These are phyloP conservation scores for Plicaturopsis crispa DNA, from an alignment of 768 basidiomycete genomes.

Conservation along the genomic window DNA sequence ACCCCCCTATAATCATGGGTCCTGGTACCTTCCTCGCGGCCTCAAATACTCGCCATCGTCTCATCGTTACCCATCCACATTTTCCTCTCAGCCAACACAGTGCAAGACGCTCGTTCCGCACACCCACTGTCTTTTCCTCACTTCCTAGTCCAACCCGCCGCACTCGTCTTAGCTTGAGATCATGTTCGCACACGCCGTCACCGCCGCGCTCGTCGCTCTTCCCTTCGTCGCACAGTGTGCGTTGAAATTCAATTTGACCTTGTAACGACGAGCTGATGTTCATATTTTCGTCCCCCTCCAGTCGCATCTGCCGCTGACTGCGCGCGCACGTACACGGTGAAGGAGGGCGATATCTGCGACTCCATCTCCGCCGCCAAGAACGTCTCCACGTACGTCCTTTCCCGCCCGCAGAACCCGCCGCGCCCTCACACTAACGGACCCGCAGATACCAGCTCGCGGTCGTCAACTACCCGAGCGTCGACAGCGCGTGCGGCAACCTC, in stretches of 20 bases:
- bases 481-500: conserved; percentile 54
- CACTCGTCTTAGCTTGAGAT: conserved; percentile 8
- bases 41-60: too few species aligned
- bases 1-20: too few species aligned
- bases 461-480: conserved; percentile 44
- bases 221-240: conserved; percentile 39
- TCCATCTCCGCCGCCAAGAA: conserved; percentile 52
- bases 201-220: conserved; percentile 35
- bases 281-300: conserved; percentile 7
- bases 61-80: too few species aligned
- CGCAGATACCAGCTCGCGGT: conserved; percentile 67
- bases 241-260: conserved; percentile 10
- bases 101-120: conserved; percentile 7
- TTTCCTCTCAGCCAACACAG: too few species aligned
- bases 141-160: conserved; percentile 6
- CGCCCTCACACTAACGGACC: background rate
- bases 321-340: conserved; percentile 53
- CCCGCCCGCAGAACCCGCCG: background rate
- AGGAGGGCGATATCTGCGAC: conserved; percentile 57
- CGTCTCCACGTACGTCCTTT: conserved; percentile 48
- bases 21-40: too few species aligned
- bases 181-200: conserved; percentile 31
- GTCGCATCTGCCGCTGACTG: conserved; percentile 35
- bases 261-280: background rate
- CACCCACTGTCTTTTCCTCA: conserved; percentile 13